Evolutionary conservation across 257 asterid genomes (phyloP).

Genomic region (Nicotiana paniculata): DNA sequence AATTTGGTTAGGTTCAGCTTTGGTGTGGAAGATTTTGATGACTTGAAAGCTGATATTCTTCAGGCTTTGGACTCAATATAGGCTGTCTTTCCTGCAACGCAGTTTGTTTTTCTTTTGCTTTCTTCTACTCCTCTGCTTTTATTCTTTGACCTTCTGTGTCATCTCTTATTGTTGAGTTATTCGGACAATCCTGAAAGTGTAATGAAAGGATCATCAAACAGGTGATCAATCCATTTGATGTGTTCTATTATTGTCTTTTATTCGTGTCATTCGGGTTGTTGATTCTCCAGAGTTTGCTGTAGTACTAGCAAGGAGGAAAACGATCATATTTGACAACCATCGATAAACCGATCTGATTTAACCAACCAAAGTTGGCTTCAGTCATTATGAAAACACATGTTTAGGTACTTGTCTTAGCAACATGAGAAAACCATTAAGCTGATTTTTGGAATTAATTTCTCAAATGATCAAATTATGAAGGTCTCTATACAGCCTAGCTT

Average conservation of each 20-base stretch:
- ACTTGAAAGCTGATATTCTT: conserved; percentile 73
- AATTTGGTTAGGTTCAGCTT: conserved; percentile 94
- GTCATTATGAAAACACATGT: too few relatives aligned
- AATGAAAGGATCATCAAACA: neutral
- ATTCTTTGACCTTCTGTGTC: neutral
- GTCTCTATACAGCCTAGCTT: too few relatives aligned
- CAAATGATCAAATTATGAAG: too few relatives aligned
- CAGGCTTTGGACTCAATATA: conserved; percentile 77
- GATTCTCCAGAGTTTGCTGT: neutral
- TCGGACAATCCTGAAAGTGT: neutral
- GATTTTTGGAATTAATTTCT: too few relatives aligned
- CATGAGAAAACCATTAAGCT: too few relatives aligned
- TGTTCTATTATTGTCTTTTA: neutral
- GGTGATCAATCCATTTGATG: neutral
- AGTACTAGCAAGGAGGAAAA: too few relatives aligned
- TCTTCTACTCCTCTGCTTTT: neutral
- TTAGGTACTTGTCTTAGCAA: too few relatives aligned
- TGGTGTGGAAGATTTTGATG: conserved; percentile 82
- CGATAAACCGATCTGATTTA: too few relatives aligned
- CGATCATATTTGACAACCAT: too few relatives aligned
- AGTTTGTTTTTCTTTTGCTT: neutral
- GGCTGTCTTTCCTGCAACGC: neutral
- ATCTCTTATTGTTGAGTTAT: neutral
- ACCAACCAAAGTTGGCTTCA: too few relatives aligned
- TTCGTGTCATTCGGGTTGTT: neutral